Conservation (phyloP, 2,329 filamentous ascomycete species). For the Penicillium sp. region DNA sequence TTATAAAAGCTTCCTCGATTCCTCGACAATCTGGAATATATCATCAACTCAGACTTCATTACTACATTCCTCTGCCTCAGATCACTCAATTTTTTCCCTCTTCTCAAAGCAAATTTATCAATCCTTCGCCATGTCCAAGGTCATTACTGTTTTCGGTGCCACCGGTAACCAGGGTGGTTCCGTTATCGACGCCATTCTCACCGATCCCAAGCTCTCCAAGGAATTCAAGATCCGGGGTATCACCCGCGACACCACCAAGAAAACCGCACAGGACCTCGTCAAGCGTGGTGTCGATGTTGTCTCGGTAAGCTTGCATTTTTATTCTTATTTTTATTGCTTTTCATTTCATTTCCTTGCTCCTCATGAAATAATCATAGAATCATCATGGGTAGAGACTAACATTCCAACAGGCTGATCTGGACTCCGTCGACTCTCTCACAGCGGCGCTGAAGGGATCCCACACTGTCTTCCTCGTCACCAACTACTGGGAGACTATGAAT, state of each 20-base stretch:
- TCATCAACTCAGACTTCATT: not conserved
- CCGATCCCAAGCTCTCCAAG: conserved; percentile 46
- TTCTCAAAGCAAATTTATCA: not conserved
- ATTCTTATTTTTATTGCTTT: not conserved
- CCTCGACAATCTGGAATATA: not conserved
- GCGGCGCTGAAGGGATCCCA: conserved; percentile 10
- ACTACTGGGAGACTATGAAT: conserved; percentile 13
- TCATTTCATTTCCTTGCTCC: not conserved
- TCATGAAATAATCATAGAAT: not conserved
- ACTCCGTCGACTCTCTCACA: conserved; percentile 7
- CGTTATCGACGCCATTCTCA: conserved; percentile 37
- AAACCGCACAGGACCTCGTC: conserved; percentile 29
- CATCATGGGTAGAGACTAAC: not conserved
- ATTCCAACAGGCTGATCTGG: not conserved
- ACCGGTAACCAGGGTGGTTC: conserved; percentile 14
- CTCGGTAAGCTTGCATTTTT: conserved; percentile 24
- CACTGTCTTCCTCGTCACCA: conserved; percentile 17
- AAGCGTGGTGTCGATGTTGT: conserved; percentile 36
- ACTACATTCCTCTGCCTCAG: not conserved
- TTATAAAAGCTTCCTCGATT: not conserved
- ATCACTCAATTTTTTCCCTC: not conserved
- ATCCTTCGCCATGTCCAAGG: conserved; percentile 17
- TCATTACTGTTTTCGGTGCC: conserved; percentile 36
- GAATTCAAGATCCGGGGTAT: conserved; percentile 53
- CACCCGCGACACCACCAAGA: conserved; percentile 47